Base-by-base conservation (phyloP, 2,329 filamentous ascomycete species). In the Hypoxylon sp. region DNA sequence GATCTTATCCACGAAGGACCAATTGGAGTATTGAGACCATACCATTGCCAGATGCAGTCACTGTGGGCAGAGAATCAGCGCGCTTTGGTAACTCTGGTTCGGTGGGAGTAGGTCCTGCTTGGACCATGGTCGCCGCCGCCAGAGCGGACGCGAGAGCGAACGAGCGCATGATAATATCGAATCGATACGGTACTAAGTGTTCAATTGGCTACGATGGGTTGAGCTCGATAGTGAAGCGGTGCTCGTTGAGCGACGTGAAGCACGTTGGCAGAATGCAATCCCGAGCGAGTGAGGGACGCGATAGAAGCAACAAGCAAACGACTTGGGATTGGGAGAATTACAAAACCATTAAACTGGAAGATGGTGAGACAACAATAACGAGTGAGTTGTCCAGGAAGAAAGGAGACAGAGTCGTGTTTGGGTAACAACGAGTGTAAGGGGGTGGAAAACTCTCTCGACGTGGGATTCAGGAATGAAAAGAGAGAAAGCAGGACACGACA, bases 1-100 rank as follows among this genome's bases (percentile, higher is more conserved):
- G 11, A 2, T 25, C 30, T 21, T 34, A 9, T 11, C 32, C 54
- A 30, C 25, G 16, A 16, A 23, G 9, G 39, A 21, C 4, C 3
- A 47, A 56, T 47, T 51, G 30, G 32, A 14, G 11, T 7, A 46
- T 39, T 21, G 32, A 8, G 59, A n/a, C 60, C 79, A 71, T 79
- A 88, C 86, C 86, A 79, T 88, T 88, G 71, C 86, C 86, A 19
- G 84, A 86, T 52, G 80, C 84, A 0, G 83, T 83, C 68, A 88
- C 82, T 12, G 81, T 76, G 16, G 86, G 82, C 25, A 87, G 71
- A 52, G 78, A 77, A 67, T 81, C 81, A 56, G 86, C 82, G 77
- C 86, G 86, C 75, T 76, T 78, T 6, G 84, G 83, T 19, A 82
- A 78, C 68, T 84, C 76, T 58, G 80, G 81, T 64, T 80, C 76